Evolutionary conservation across 768 basidiomycete genomes (phyloP), one percentile per base, ranked within the genome.

Genomic region (Scleroderma citrinum): DNA sequence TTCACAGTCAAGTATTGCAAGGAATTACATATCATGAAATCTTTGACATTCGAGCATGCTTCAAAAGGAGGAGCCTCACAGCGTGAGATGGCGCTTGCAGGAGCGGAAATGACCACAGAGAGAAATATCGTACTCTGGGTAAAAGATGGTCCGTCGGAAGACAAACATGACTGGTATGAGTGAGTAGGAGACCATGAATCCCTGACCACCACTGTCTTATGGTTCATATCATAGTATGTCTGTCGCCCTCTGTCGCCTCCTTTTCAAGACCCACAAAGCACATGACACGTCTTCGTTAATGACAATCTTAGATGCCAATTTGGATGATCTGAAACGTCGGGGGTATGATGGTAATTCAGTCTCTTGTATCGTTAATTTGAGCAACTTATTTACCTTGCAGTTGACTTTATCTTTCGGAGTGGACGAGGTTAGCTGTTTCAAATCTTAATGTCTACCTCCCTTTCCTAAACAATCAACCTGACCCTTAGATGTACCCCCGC

Each of bases 241-340:
- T 0, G 81, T 81, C 1, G 83, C 87, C 0, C 71, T 96, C 16
- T 89, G 88, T 63, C 81, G 82, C 11, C 65, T 85, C 5, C 68
- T 94, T 26, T 86, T 95, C 55, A 76, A 83, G 46, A 72, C 77
- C 1, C 82, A 83, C 2, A 84, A 85, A 63, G 77, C 82, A 16
- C 88, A 92, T 57, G 92, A 97, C 61, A 82, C 86, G 0, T 70
- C 95, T 12, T 66, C 95, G 8, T 82, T 96, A 53, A 86, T 88
- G 78, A 93, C 92, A 0, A 89, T 97, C 41, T 73, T 97, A 14
- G 87, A 87, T 0, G 93, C 92, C 0, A 86, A 92, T 49, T 66
- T 94, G n/a, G 75, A 81, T 41, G 80, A 87, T 10, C 68, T 94
- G 48, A 82, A 82, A 55, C 71, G 88, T 29, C 26, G 89, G 51